phyloP scores from a whole-genome alignment of 148 eudicot species.

The Cornus controversa region DNA sequence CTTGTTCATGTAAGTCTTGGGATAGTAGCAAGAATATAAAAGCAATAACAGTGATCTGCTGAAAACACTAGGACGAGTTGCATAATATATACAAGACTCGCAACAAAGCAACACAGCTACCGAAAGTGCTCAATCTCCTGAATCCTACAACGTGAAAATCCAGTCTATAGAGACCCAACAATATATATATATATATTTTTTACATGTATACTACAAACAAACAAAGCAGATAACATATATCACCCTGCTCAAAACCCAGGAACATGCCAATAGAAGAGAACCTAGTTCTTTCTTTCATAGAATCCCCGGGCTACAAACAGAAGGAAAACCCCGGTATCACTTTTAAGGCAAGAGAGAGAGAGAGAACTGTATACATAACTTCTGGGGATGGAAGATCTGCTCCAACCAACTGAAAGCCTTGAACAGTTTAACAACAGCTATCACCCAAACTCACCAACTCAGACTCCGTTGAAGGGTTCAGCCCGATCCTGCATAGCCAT shows the following conservation, averaged over 20 bases:
- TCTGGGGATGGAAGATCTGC: conserved; percentile 5
- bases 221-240: not conserved
- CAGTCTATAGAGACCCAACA: not conserved
- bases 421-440: not conserved
- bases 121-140: not conserved
- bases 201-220: not conserved
- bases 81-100: not conserved
- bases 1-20: not conserved
- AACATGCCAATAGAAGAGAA: not conserved
- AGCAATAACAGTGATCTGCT: not conserved
- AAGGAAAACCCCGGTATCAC: not conserved
- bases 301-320: not conserved
- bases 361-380: no score
- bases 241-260: not conserved
- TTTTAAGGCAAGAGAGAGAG: not conserved
- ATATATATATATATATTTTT: not conserved
- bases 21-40: not conserved
- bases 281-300: not conserved
- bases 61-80: not conserved
- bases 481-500: conserved; percentile 44
- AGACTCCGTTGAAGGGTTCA: conserved; percentile 3
- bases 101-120: not conserved
- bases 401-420: not conserved
- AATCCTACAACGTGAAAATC: not conserved
- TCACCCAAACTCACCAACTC: not conserved